Percentiles rank a stretch among this genome's conserved stretches.
Evolutionary conservation across 31 red algal genomes (phyloP).

Genomic region (Asparagopsis taxiformis): DNA sequence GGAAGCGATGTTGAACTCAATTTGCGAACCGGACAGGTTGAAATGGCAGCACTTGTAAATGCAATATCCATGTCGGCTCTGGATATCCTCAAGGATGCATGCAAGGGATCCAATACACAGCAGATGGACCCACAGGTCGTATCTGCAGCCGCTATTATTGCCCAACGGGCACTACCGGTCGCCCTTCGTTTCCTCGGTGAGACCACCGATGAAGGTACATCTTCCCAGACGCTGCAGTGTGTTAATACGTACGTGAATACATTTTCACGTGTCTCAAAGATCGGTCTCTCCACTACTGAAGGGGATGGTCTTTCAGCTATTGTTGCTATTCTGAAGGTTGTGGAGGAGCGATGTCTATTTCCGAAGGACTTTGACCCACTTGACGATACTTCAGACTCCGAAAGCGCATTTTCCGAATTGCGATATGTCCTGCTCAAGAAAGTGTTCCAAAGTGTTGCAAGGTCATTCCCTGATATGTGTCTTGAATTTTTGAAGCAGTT

Average conservation of each 20-base stretch:
- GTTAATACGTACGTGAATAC: conserved; percentile 72
- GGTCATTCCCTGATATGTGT: conserved; percentile 48
- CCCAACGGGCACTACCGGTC: conserved; percentile 43
- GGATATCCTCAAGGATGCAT: conserved; percentile 50
- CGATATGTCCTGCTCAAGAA: conserved; percentile 49
- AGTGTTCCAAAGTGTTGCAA: conserved; percentile 55
- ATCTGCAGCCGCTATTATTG: conserved; percentile 22
- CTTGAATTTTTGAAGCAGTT: conserved; percentile 44
- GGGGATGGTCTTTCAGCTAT: conserved; percentile 25
- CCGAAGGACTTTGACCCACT: conserved; percentile 52
- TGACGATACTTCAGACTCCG: conserved; percentile 44
- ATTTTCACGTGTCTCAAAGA: conserved; percentile 26
- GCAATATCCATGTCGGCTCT: conserved; percentile 59
- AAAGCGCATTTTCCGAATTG: conserved; percentile 37
- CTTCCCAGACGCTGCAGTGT: conserved; percentile 63
- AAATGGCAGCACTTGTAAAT: conserved; percentile 87
- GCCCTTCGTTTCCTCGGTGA: conserved; percentile 53
- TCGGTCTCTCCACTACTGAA: not conserved
- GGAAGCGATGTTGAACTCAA: conserved; percentile 38
- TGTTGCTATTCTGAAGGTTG: conserved; percentile 44
- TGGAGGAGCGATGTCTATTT: conserved; percentile 51
- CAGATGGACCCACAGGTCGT: conserved; percentile 6
- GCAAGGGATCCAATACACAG: conserved; percentile 30
- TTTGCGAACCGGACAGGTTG: conserved; percentile 52
- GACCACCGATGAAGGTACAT: conserved; percentile 61